Conservation (phyloP, 768 basidiomycete genomes). For the Tubosaeta brunneosetosa region DNA sequence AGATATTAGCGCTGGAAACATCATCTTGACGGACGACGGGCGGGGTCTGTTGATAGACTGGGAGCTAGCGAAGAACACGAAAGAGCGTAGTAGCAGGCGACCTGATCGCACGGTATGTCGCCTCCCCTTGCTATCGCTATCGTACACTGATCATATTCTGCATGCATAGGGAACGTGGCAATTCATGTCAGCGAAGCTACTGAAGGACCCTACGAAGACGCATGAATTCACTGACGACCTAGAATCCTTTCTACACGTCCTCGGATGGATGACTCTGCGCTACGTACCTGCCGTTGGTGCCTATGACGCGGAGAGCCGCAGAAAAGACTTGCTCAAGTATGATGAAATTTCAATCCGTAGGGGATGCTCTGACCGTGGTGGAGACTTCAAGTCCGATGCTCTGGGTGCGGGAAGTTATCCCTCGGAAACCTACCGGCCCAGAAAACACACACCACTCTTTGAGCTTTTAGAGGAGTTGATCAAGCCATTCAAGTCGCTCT, state of each 20-base stretch:
- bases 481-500: not conserved
- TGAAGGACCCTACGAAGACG: conserved; percentile 10
- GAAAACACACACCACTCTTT: not conserved
- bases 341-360: not conserved
- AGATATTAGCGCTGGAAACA: conserved; percentile 26
- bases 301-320: too few species aligned
- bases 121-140: too few species aligned
- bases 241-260: conserved; percentile 28
- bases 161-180: conserved; percentile 10
- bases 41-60: conserved; percentile 23
- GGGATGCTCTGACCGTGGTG: too few species aligned
- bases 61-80: conserved; percentile 13
- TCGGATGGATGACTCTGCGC: not conserved
- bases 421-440: not conserved
- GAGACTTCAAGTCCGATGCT: not conserved
- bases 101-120: not conserved
- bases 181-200: too few species aligned
- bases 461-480: not conserved
- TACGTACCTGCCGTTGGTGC: not conserved
- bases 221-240: conserved; percentile 28
- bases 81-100: not conserved
- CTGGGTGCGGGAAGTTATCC: not conserved
- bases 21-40: conserved; percentile 15
- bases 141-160: not conserved
- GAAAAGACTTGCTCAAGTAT: not conserved